Evolutionary conservation across 176 grass and related monocot species (phyloP).

Genomic region (Chrysopogon serrulatus): DNA sequence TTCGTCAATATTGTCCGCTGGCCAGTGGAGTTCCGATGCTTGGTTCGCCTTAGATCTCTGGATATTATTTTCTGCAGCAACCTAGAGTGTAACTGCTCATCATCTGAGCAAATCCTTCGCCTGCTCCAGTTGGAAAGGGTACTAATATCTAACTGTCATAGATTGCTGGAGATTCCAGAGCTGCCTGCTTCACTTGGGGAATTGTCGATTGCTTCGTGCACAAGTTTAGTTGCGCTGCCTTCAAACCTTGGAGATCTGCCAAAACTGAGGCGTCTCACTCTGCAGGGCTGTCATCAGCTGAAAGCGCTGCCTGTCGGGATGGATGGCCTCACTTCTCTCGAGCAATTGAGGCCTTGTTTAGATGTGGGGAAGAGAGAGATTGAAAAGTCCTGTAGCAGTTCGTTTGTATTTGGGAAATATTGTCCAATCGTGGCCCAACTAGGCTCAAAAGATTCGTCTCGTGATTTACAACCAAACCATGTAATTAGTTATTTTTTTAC

Average conservation of each 20-base stretch:
- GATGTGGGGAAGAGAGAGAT: too few relatives aligned
- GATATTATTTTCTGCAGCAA: fast-evolving
- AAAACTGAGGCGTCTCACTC: fast-evolving
- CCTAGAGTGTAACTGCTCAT: background rate
- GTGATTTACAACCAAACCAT: too few relatives aligned
- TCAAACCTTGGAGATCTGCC: background rate
- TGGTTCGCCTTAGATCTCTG: background rate
- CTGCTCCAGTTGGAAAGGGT: background rate
- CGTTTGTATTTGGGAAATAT: too few relatives aligned
- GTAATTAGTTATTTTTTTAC: too few relatives aligned
- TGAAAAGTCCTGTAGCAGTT: too few relatives aligned
- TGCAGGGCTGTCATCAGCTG: fast-evolving
- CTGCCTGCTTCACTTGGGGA: background rate
- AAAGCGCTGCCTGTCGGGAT: background rate
- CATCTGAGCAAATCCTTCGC: background rate
- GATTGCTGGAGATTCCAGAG: background rate
- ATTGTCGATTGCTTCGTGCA: fast-evolving
- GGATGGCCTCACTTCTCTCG: background rate
- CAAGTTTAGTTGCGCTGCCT: background rate
- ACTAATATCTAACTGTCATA: fast-evolving
- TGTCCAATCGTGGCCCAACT: too few relatives aligned
- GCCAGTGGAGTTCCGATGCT: background rate
- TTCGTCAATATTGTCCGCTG: background rate
- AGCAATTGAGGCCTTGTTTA: background rate
- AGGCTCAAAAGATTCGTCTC: too few relatives aligned